Evolutionary conservation across 140 eudicot species (phyloP).

Genomic region (Erigeron philadelphicus): DNA sequence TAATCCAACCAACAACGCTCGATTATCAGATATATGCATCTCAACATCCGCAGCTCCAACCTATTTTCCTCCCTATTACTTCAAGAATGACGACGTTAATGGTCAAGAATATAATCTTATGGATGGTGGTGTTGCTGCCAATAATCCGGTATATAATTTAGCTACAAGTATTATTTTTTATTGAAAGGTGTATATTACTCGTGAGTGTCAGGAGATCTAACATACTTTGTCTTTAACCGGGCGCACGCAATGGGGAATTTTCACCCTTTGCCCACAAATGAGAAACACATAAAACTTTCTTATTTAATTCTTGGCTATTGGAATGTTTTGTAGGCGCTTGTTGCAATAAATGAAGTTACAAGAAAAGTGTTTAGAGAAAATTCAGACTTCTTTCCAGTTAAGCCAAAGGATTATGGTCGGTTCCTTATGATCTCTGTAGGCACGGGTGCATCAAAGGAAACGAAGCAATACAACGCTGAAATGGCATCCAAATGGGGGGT

Average conservation of each 20-base stretch:
- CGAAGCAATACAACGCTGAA: conserved; percentile 26
- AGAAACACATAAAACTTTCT: too few relatives aligned
- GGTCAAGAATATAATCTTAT: conserved; percentile 36
- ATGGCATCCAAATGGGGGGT: conserved; percentile 43
- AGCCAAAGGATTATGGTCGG: conserved; percentile 38
- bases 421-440: conserved; percentile 40
- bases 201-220: too few relatives aligned
- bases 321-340: conserved; percentile 23
- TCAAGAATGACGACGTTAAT: conserved; percentile 21
- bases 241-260: too few relatives aligned
- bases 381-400: conserved; percentile 33
- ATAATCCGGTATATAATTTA: conserved; percentile 38
- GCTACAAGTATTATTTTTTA: too few relatives aligned
- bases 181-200: too few relatives aligned
- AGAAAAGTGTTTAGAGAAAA: conserved; percentile 26
- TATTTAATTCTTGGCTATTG: too few relatives aligned
- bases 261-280: too few relatives aligned
- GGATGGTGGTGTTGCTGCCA: conserved; percentile 47
- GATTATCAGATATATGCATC: conserved; percentile 42
- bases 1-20: conserved; percentile 27
- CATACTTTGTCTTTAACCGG: too few relatives aligned
- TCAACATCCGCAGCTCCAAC: conserved; percentile 51
- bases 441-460: conserved; percentile 33
- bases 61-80: conserved; percentile 39
- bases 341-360: conserved; percentile 41